Percentiles rank a stretch among this genome's conserved stretches.
phyloP scores from a whole-genome alignment of 768 basidiomycete genomes.

The Phylloporus rhodoxanthus region DNA sequence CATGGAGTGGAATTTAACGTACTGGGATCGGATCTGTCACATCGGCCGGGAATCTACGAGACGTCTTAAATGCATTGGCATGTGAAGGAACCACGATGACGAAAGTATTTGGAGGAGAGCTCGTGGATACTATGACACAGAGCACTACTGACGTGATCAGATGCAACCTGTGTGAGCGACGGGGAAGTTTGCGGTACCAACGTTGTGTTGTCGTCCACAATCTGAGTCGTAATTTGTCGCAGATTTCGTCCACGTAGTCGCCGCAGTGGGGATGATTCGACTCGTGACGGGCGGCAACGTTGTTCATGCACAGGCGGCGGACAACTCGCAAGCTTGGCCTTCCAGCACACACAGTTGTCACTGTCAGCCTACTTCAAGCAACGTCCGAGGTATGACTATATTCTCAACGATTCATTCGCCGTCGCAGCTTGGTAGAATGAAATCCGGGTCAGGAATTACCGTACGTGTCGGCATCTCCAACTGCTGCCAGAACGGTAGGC shows the following conservation, averaged over 20 bases:
- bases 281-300: neutral
- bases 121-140: slow-evolving; percentile 41
- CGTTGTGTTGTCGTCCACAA: neutral
- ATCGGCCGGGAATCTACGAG: slow-evolving; percentile 19
- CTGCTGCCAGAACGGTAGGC: slow-evolving; percentile 3
- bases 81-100: slow-evolving; percentile 42
- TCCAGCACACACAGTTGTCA: neutral
- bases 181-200: neutral
- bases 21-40: slow-evolving; percentile 42
- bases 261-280: neutral
- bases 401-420: neutral
- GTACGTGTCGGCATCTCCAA: slow-evolving; percentile 10
- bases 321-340: too few relatives aligned
- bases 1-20: slow-evolving; percentile 5
- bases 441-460: slow-evolving; percentile 6
- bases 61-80: slow-evolving; percentile 33
- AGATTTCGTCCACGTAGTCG: slow-evolving; percentile 14
- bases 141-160: slow-evolving; percentile 29
- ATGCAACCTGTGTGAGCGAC: slow-evolving; percentile 12
- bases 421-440: neutral
- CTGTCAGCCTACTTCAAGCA: neutral
- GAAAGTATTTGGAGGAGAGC: slow-evolving; percentile 34
- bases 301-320: too few relatives aligned
- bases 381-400: neutral
- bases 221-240: neutral